phyloP scores from a whole-genome alignment of 208 protist genomes.

The Trypanosomatidae sp. region DNA sequence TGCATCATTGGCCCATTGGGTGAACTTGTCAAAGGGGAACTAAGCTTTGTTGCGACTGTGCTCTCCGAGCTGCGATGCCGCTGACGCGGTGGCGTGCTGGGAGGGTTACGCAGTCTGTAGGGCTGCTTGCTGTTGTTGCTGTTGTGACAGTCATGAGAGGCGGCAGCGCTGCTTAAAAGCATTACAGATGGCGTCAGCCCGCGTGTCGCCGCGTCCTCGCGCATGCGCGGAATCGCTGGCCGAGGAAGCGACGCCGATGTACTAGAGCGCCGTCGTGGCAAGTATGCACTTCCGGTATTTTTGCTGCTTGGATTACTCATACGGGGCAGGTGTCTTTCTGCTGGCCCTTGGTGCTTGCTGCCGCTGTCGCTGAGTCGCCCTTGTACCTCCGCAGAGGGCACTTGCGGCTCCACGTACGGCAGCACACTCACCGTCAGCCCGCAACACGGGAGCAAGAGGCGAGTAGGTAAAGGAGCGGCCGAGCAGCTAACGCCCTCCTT shows the following conservation, averaged over 20 bases:
- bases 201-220: constrained; percentile 31
- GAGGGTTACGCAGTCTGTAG: too few species aligned
- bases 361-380: neutral
- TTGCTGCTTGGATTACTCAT: neutral
- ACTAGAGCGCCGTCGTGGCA: neutral
- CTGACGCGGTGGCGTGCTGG: neutral
- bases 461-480: neutral
- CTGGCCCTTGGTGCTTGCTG: neutral
- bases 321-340: neutral
- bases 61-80: neutral
- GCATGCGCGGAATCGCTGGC: constrained; percentile 24
- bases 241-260: neutral
- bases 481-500: neutral
- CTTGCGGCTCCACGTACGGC: neutral
- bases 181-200: constrained; percentile 27
- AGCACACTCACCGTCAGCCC: constrained; percentile 26
- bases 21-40: neutral
- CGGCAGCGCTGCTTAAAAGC: neutral
- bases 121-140: neutral
- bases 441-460: constrained; percentile 25
- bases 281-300: neutral
- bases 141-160: neutral
- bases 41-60: neutral
- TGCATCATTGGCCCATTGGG: neutral
- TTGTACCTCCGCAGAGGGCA: neutral